Percentiles rank a stretch among this genome's conserved stretches.
These are phyloP conservation scores for Arthrobotrys pseudoclavata DNA, from an alignment of 2,329 filamentous ascomycete species.

Conservation along the genomic window DNA sequence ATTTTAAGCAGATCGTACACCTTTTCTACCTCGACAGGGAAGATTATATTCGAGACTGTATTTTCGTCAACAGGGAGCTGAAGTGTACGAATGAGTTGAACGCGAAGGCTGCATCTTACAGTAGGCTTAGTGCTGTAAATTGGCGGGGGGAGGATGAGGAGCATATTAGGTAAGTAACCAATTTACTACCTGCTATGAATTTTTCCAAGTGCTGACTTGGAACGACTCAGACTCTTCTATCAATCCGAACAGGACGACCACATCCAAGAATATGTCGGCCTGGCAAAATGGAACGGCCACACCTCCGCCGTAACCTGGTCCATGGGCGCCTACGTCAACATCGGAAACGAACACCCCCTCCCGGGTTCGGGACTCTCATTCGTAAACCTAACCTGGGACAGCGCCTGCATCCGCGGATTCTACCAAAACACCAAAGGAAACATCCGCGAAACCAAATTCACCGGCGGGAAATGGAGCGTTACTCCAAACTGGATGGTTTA, in stretches of 20 bases:
- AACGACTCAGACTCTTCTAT: conserved; percentile 11
- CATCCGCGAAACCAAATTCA: not conserved
- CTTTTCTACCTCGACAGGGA: conserved; percentile 42
- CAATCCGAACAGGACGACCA: conserved; percentile 12
- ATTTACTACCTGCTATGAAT: not conserved
- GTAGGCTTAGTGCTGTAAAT: conserved; percentile 22
- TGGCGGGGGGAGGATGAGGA: conserved; percentile 24
- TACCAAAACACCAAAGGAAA: not conserved
- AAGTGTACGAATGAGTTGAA: conserved; percentile 8
- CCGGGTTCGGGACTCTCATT: conserved; percentile 5
- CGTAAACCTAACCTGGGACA: conserved; percentile 14
- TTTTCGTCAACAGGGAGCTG: conserved; percentile 30
- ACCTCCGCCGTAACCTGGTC: not conserved
- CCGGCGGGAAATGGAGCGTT: not conserved
- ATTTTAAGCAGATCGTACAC: conserved; percentile 5
- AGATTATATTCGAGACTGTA: conserved; percentile 21
- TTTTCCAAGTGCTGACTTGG: not conserved
- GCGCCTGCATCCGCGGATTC: not conserved
- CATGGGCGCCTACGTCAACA: not conserved
- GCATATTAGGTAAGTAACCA: conserved; percentile 30
- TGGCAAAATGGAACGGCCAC: not conserved
- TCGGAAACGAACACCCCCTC: not conserved
- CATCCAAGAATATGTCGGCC: conserved; percentile 4
- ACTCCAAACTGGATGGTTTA: not conserved
- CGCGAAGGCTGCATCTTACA: conserved; percentile 10